A percentile compares a stretch with the other conserved stretches of the same genome.
Conservation (phyloP, 2,329 filamentous ascomycete species). For the Phaeomoniella chlamydospora region DNA sequence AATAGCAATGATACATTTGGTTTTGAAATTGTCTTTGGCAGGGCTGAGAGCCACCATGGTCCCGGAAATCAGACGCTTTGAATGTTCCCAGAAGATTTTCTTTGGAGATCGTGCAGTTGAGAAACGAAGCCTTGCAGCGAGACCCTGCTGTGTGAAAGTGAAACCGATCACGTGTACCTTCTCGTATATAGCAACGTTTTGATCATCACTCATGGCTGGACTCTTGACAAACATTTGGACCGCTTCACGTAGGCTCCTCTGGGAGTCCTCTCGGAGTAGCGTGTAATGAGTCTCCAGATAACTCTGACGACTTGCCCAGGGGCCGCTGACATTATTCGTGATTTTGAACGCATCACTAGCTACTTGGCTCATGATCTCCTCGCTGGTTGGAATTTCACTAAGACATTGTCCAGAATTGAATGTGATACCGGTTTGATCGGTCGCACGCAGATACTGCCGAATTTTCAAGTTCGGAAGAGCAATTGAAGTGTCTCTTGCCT, state of each 20-base stretch:
- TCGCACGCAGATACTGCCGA: no score
- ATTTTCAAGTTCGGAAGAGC: neutral
- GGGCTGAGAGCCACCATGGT: slow-evolving; percentile 41
- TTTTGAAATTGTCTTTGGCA: slow-evolving; percentile 44
- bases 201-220: slow-evolving; percentile 43
- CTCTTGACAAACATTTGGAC: slow-evolving; percentile 40
- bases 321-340: slow-evolving; percentile 38
- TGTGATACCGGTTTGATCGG: no score
- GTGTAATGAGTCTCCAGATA: slow-evolving; percentile 65
- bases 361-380: slow-evolving; percentile 20
- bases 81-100: slow-evolving; percentile 53
- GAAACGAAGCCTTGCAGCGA: slow-evolving; percentile 56
- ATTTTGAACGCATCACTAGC: slow-evolving; percentile 21
- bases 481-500: no score
- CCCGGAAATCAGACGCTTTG: slow-evolving; percentile 40
- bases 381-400: slow-evolving; percentile 21
- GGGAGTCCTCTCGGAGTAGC: slow-evolving; percentile 59
- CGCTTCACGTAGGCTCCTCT: slow-evolving; percentile 54
- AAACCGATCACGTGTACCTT: slow-evolving; percentile 54
- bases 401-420: neutral
- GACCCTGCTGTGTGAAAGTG: slow-evolving; percentile 45
- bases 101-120: slow-evolving; percentile 51
- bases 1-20: slow-evolving; percentile 46
- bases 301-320: slow-evolving; percentile 45
- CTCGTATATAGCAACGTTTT: slow-evolving; percentile 51